Evolutionary conservation across 805 yeast genomes (phyloP).

Genomic region (Kuraishia capsulata): DNA sequence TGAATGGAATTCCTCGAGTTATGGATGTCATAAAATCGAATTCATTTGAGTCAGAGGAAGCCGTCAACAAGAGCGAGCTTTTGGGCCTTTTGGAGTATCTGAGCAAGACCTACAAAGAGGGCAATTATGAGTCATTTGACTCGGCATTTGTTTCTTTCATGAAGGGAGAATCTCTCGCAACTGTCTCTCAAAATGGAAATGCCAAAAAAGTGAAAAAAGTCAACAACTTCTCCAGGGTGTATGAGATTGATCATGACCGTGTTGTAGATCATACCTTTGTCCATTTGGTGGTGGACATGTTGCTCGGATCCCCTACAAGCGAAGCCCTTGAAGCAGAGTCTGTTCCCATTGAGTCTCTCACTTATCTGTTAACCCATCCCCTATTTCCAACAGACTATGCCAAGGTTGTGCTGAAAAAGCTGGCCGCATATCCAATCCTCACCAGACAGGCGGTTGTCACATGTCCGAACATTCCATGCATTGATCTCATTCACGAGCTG

Average conservation of each 20-base stretch:
- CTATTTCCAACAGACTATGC: slow-evolving; percentile 60
- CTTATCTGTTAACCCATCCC: slow-evolving; percentile 81
- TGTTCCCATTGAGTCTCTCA: slow-evolving; percentile 49
- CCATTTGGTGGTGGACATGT: slow-evolving; percentile 26
- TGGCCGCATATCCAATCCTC: slow-evolving; percentile 51
- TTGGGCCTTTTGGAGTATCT: slow-evolving; percentile 19
- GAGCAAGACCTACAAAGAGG: slow-evolving; percentile 9
- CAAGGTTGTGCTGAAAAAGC: slow-evolving; percentile 40
- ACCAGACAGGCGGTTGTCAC: slow-evolving; percentile 78
- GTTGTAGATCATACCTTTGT: slow-evolving; percentile 54
- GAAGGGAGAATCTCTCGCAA: slow-evolving; percentile 18
- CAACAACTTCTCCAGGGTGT: slow-evolving; percentile 23
- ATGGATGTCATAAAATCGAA: neutral
- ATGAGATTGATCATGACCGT: slow-evolving; percentile 58
- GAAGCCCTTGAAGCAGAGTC: slow-evolving; percentile 16
- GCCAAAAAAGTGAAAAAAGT: slow-evolving; percentile 6
- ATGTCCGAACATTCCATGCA: slow-evolving; percentile 58
- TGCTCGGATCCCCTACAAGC: slow-evolving; percentile 27
- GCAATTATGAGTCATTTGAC: slow-evolving; percentile 19
- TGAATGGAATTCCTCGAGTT: neutral
- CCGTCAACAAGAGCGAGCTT: slow-evolving; percentile 4
- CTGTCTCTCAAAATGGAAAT: slow-evolving; percentile 12
- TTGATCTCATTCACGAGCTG: slow-evolving; percentile 56
- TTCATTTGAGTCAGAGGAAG: neutral
- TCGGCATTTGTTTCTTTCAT: slow-evolving; percentile 19